Evolutionary conservation across 2,329 filamentous ascomycete species (phyloP), one percentile per base, ranked within the genome.

Genomic region (Ophiostoma montium): DNA sequence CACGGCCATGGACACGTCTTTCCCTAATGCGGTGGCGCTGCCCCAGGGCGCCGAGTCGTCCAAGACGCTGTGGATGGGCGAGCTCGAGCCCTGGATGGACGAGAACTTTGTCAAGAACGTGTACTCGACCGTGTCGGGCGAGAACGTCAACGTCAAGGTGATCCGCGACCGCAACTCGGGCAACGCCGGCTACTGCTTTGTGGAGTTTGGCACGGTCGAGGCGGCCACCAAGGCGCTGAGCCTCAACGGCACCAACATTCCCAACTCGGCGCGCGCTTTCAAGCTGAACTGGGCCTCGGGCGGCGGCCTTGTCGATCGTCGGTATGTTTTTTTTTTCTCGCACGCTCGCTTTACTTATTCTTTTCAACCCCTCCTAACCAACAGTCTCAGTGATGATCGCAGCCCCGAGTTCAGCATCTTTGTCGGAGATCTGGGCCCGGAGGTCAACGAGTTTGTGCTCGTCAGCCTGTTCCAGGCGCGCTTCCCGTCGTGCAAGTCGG

Each of bases 221-320:
- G 86, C 89, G 52, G 92, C 92, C 38, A 83, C 80, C 60, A 95
- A 95, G 73, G 92, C 92, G 35, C 76, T 98, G n/a, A 73, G 74
- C 43, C 74, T 96, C 46, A 96, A 95, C 64, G 90, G 92, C 46
- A 83, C 80, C 50, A 72, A 86, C 44, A 94, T 98, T 57, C 89
- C 90, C 42, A 95, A 95, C 75, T 94, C 88, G 53, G 84, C 84
- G 60, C 87, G 92, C 39, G 83, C 87, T 45, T 98, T 98, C 78
- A 96, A 96, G 76, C 80, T 98, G 53, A 98, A 98, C 78, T 98
- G 92, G 92, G 92, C 92, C 57, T 95, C 88, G 57, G 92, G 92
- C 57, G 92, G 92, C 62, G 92, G 92, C 51, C 77, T 98, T 38
- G 86, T 94, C 57, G 92, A 98, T 67, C 84, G 92, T 65, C 85